Evolutionary conservation across 2,329 filamentous ascomycete genomes (phyloP).

Genomic region (Diplodia corticola): DNA sequence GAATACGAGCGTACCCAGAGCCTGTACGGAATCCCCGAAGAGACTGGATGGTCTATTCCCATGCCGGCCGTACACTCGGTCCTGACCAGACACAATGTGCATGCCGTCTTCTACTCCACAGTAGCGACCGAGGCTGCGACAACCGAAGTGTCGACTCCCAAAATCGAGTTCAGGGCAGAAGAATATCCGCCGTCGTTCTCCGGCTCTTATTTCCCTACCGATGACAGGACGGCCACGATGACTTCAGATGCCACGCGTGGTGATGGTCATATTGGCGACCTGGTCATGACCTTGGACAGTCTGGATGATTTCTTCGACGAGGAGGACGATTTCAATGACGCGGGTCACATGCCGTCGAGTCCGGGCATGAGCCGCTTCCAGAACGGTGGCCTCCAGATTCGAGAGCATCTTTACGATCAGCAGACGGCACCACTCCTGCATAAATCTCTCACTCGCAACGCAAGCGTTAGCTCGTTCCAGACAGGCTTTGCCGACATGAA

Average conservation of each 20-base stretch:
- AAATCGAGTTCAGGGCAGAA: conserved; percentile 90
- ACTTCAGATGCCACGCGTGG: conserved; percentile 78
- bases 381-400: conserved; percentile 60
- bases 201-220: conserved; percentile 67
- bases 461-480: conserved; percentile 75
- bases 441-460: conserved; percentile 72
- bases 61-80: conserved; percentile 87
- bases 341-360: conserved; percentile 37
- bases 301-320: conserved; percentile 58
- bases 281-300: conserved; percentile 64
- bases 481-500: conserved; percentile 79
- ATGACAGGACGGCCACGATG: conserved; percentile 85
- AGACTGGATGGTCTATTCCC: conserved; percentile 94
- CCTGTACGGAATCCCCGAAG: conserved; percentile 93
- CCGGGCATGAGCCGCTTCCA: conserved; percentile 32
- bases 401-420: conserved; percentile 85
- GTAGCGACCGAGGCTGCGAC: conserved; percentile 52
- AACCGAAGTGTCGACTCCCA: conserved; percentile 70
- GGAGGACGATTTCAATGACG: conserved; percentile 40
- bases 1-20: conserved; percentile 94
- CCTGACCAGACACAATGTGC: conserved; percentile 85
- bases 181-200: conserved; percentile 61
- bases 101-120: conserved; percentile 94
- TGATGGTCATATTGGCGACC: conserved; percentile 75
- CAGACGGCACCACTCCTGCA: conserved; percentile 88